Base-by-base conservation (phyloP, 306 rosid genomes). In the Cucumis cinereus region DNA sequence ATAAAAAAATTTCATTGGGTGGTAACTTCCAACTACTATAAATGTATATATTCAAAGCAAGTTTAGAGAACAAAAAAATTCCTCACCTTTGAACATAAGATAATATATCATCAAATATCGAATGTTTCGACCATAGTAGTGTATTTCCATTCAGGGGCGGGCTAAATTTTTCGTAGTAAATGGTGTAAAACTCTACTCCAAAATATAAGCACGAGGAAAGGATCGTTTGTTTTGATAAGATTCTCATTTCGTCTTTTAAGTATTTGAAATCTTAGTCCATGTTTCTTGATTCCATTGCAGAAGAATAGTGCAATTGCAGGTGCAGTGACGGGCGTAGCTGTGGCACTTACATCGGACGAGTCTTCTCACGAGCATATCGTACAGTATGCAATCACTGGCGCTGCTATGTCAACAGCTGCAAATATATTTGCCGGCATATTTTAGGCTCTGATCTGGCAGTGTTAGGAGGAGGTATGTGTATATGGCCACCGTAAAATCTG, bases 231-330 rank as follows among this genome's bases (percentile, higher is more conserved):
- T n/a, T 36, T 36, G 4, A 36, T 36, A 6, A 3, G 40, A 35
- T 35, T 35, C 40, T 35, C 6, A 4, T 35, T 0, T 36, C 7
- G 41, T 36, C 41, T n/a, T n/a, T 9, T 7, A 36, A 6, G 5
- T 26, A n/a, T 17, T 13, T 28, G 68, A 60, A 50, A 13, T 28
- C 50, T 36, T 8, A 19, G n/a, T 9, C 16, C 50, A 58, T 12
- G 10, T 17, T 1, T 38, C 35, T 30, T 41, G 0, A 6, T 15
- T 45, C 75, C 22, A 24, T 8, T 87, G 89, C 91, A 93, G 98
- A 93, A 90, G 84, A 93, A 90, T 78, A 93, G 96, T 75, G 97
- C 88, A 57, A 85, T 93, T 19, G 97, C 98, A 0, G 98, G 98
- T 59, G 98, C 94, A 7, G 41, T 89, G 0, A 90, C 97, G 0